Percentiles rank a stretch among this genome's conserved stretches.
Evolutionary conservation across 2,329 filamentous ascomycete genomes (phyloP).

Genomic region (Neofusicoccum parvum): DNA sequence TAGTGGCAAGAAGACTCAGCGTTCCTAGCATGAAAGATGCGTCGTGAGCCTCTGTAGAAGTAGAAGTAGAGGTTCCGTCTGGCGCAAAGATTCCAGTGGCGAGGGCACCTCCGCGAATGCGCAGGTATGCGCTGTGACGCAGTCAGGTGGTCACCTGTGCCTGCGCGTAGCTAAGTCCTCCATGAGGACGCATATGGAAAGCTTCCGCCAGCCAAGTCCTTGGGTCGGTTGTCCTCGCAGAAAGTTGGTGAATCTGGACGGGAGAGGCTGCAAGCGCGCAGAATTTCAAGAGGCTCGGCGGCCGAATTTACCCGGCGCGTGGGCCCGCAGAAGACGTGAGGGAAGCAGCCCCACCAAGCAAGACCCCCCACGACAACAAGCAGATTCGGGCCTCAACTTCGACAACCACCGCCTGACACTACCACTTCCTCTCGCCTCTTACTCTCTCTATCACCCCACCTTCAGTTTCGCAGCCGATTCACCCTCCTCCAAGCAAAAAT

Average conservation of each 20-base stretch:
- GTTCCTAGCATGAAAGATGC: neutral
- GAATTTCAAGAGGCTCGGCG: slow-evolving; percentile 19
- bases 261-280: neutral
- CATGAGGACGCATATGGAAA: too few species aligned
- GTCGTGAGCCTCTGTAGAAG: neutral
- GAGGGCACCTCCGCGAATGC: too few species aligned
- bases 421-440: neutral
- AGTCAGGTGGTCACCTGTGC: too few species aligned
- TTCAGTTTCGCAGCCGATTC: neutral
- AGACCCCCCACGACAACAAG: slow-evolving; percentile 19
- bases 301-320: slow-evolving; percentile 15
- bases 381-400: slow-evolving; percentile 20
- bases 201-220: too few species aligned
- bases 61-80: neutral
- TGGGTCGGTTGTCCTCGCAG: too few species aligned
- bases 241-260: too few species aligned
- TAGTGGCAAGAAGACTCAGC: too few species aligned
- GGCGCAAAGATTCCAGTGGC: too few species aligned
- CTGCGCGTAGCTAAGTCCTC: too few species aligned
- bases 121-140: too few species aligned
- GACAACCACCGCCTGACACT: slow-evolving; percentile 12
- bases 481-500: slow-evolving; percentile 4
- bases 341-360: slow-evolving; percentile 21
- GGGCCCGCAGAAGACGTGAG: neutral
- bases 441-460: neutral